Evolutionary conservation across 2,329 filamentous ascomycete species (phyloP).

Genomic region (Purpureocillium lavendulum): DNA sequence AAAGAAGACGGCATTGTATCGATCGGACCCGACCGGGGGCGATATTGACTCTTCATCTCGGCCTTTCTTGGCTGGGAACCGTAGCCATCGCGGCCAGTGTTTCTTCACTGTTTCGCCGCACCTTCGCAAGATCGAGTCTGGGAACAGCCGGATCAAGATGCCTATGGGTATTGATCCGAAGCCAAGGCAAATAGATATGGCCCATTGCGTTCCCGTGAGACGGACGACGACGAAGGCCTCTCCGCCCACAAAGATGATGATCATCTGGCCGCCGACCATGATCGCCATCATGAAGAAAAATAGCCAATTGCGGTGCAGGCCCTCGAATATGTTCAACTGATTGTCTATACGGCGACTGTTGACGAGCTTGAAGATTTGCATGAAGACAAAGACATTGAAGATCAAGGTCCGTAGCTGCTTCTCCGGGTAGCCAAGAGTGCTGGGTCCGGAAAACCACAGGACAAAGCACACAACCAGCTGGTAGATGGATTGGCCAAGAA

Average conservation of each 20-base stretch:
- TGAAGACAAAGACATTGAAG: constrained; percentile 65
- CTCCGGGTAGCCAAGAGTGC: constrained; percentile 33
- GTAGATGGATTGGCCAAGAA: constrained; percentile 51
- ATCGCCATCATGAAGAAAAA: constrained; percentile 48
- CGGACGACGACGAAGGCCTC: constrained; percentile 40
- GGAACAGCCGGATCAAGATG: too few relatives aligned
- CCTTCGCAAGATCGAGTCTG: too few relatives aligned
- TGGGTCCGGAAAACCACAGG: constrained; percentile 49
- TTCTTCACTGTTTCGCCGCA: too few relatives aligned
- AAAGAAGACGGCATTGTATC: too few relatives aligned
- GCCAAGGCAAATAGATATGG: constrained; percentile 25
- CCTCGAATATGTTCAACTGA: constrained; percentile 53
- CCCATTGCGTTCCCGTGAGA: constrained; percentile 46
- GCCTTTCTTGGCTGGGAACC: too few relatives aligned
- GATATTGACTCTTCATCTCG: too few relatives aligned
- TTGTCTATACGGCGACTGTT: constrained; percentile 32
- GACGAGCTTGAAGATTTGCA: constrained; percentile 56
- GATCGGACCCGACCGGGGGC: too few relatives aligned
- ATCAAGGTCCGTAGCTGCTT: constrained; percentile 49
- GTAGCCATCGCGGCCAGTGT: too few relatives aligned
- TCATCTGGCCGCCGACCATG: constrained; percentile 48
- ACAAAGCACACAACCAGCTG: constrained; percentile 49
- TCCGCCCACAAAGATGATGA: constrained; percentile 50
- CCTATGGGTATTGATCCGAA: too few relatives aligned
- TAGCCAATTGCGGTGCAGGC: constrained; percentile 45